Evolutionary conservation across 179 eudicot genomes (phyloP).

Genomic region (Beta macrorhiza): DNA sequence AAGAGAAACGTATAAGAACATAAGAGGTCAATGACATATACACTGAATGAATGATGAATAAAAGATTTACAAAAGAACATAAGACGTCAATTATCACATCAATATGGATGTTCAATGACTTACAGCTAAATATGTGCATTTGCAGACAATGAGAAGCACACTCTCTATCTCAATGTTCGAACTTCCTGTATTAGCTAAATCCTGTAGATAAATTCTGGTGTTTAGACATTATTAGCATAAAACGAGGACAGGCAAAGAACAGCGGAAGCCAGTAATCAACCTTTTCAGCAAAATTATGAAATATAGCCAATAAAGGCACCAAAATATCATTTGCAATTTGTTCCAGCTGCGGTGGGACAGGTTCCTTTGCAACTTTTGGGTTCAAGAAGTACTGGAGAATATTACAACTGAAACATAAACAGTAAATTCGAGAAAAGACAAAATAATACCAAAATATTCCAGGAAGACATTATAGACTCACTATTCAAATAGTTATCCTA

Average conservation of each 20-base stretch:
- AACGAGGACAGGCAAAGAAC: background rate
- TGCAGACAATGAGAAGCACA: slow-evolving; percentile 52
- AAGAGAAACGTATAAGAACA: background rate
- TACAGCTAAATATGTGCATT: slow-evolving; percentile 69
- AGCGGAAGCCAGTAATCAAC: slow-evolving; percentile 29
- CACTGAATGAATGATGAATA: background rate
- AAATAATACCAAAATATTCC: background rate
- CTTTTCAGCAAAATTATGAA: slow-evolving; percentile 51
- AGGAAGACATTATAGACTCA: background rate
- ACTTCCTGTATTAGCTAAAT: slow-evolving; percentile 29
- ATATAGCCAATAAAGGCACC: slow-evolving; percentile 53
- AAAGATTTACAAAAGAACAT: slow-evolving; percentile 6
- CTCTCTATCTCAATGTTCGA: slow-evolving; percentile 46
- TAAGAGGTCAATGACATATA: background rate
- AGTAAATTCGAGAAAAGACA: background rate
- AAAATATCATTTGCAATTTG: slow-evolving; percentile 58
- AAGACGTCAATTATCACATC: background rate
- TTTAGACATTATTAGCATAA: slow-evolving; percentile 4
- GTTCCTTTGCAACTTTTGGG: slow-evolving; percentile 76
- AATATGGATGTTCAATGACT: slow-evolving; percentile 27
- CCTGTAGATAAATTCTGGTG: slow-evolving; percentile 36
- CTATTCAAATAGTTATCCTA: background rate
- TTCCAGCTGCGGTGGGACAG: slow-evolving; percentile 74
- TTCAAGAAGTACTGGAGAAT: slow-evolving; percentile 64
- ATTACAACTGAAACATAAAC: slow-evolving; percentile 1